These are phyloP conservation scores for Cichorium intybus DNA, from an alignment of 140 eudicot genomes.

Conservation along the genomic window DNA sequence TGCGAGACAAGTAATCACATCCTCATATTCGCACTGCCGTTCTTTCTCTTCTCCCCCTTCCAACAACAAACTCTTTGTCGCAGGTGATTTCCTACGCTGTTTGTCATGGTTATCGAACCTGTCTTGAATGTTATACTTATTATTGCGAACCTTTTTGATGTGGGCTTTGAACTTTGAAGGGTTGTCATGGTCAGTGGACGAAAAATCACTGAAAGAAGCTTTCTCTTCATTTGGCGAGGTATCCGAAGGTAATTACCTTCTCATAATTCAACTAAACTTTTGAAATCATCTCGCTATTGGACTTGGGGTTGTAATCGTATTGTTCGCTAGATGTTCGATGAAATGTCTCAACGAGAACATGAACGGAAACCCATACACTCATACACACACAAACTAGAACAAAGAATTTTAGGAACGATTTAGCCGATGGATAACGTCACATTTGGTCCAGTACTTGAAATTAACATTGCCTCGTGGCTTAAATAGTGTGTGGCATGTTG, in stretches of 20 bases:
- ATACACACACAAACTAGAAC: not conserved
- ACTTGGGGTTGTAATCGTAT: not conserved
- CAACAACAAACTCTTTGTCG: conserved; percentile 36
- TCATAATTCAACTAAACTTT: not conserved
- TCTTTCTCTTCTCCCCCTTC: conserved; percentile 30
- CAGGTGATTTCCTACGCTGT: conserved; percentile 25
- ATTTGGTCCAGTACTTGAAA: not conserved
- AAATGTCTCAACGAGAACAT: conserved; percentile 37
- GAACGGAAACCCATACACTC: not conserved
- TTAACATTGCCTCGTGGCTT: not conserved
- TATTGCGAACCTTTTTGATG: not conserved
- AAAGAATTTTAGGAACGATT: not conserved
- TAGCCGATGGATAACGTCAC: not conserved
- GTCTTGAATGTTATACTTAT: not conserved
- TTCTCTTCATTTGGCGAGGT: conserved; percentile 65
- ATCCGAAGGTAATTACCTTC: conserved; percentile 48
- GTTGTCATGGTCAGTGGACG: conserved; percentile 78
- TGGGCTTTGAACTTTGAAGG: conserved; percentile 38
- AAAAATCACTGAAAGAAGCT: conserved; percentile 64
- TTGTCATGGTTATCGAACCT: not conserved
- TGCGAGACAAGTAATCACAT: conserved; percentile 23
- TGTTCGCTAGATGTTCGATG: conserved; percentile 35
- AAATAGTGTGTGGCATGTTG: conserved; percentile 9
- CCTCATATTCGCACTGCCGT: conserved; percentile 24
- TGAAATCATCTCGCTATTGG: not conserved